Evolutionary conservation across 1,284 basidiomycete genomes (phyloP).

Genomic region (Violaceomyces palustris): DNA sequence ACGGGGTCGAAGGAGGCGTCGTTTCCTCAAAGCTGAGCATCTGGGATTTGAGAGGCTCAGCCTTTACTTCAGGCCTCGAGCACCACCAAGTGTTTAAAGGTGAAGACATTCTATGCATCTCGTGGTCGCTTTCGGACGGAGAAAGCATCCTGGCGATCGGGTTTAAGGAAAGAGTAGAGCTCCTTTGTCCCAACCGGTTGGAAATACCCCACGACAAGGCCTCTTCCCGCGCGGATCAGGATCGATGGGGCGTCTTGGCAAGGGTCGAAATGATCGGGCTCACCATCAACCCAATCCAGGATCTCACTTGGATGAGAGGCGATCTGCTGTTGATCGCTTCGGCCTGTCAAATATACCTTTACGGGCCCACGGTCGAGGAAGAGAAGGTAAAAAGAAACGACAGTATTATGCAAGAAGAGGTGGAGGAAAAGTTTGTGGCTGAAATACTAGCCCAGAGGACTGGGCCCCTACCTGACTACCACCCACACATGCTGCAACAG

Average conservation of each 20-base stretch:
- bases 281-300: conserved; percentile 15
- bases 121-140: too few relatives aligned
- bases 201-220: background rate
- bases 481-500: conserved; percentile 26
- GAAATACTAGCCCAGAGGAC: conserved; percentile 15
- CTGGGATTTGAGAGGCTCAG: conserved; percentile 89
- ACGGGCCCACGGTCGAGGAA: conserved; percentile 9
- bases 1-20: too few relatives aligned
- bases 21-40: conserved; percentile 85
- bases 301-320: conserved; percentile 11
- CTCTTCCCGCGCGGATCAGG: too few relatives aligned
- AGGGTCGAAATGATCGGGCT: conserved; percentile 9
- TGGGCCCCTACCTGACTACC: conserved; percentile 27
- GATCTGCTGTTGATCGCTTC: conserved; percentile 21
- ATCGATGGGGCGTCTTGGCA: conserved; percentile 8
- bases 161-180: conserved; percentile 13
- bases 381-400: too few relatives aligned
- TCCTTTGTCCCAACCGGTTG: conserved; percentile 9
- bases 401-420: too few relatives aligned
- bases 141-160: too few relatives aligned
- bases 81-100: conserved; percentile 8
- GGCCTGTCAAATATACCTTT: conserved; percentile 13
- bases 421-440: conserved; percentile 6
- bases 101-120: too few relatives aligned
- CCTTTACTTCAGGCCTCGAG: conserved; percentile 72